Evolutionary conservation across 2,329 filamentous ascomycete species (phyloP), one percentile per base, ranked within the genome.

Genomic region (Fusarium anguioides): DNA sequence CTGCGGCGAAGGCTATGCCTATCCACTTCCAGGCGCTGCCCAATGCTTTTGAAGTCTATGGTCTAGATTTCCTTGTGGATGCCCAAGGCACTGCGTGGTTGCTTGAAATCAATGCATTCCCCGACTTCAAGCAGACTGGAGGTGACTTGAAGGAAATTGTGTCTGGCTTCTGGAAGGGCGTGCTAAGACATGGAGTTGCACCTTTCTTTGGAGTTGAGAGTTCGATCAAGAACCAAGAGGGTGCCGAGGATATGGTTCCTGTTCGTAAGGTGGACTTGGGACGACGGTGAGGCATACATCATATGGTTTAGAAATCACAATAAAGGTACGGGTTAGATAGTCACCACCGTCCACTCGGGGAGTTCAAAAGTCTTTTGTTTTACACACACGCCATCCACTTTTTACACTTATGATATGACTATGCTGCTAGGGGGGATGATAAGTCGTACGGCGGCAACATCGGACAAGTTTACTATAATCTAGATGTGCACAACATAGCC

Each of bases 51-150:
- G 96, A 99, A 81, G 82, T 96, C 9, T 99, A 92, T 76, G 96
- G 96, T 0, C 78, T 98, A 39, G 96, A 99, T 76, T 99, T 96
- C 75, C 78, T 99, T 73, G 89, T 97, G 11, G 92, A 94, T 73
- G 83, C 76, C 1, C 73, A 76, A 10, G 89, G 88, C 0, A 83
- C 74, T 5, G 86, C 88, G 5, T 97, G 89, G 88, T 77, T 99
- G 73, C 81, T 99, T 56, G 96, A 99, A 81, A 87, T 97, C 29
- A 99, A 99, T 81, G 93, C 95, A 1, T 99, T 97, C 79, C 96
- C 96, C 11, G 96, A 99, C 80, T 98, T 98, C 75, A 89, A 87
- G 74, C 95, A 98, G 86, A 97, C 94, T 17, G 96, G 96, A 10
- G 94, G 93, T 1, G 90, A 91, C 56, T 79, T 97, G 67, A 87